A percentile compares a stretch with the other conserved stretches of the same genome.
Conservation (phyloP, 1,139 yeast species). For the Magnusiomyces ingens region DNA sequence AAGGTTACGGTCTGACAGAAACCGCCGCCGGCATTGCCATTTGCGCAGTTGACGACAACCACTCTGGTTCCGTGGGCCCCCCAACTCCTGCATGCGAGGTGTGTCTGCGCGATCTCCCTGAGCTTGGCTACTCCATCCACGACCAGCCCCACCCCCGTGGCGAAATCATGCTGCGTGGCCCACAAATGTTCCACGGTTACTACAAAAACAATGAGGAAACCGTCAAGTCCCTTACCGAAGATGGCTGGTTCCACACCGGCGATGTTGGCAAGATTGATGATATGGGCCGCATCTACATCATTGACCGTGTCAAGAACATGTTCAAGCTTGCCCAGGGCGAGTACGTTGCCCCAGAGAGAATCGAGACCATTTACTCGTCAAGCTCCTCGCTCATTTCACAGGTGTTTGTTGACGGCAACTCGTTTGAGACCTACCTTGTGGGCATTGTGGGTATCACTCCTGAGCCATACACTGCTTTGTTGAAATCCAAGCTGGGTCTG, state of each 20-base stretch:
- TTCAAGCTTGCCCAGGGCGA: slow-evolving; percentile 78
- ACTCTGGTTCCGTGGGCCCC: slow-evolving; percentile 56
- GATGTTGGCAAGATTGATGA: slow-evolving; percentile 55
- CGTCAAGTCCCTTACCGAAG: slow-evolving; percentile 45
- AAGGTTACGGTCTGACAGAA: slow-evolving; percentile 77
- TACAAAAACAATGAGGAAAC: slow-evolving; percentile 52
- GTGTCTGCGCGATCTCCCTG: slow-evolving; percentile 57
- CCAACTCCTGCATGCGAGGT: slow-evolving; percentile 48
- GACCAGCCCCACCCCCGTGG: slow-evolving; percentile 45
- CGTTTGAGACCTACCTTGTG: slow-evolving; percentile 51
- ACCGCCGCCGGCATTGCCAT: slow-evolving; percentile 57
- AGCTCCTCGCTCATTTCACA: slow-evolving; percentile 47
- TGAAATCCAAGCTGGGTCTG: slow-evolving; percentile 23
- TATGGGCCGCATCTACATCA: slow-evolving; percentile 51
- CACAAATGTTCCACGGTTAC: slow-evolving; percentile 55
- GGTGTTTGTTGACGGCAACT: slow-evolving; percentile 62
- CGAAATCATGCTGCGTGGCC: slow-evolving; percentile 61
- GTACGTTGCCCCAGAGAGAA: slow-evolving; percentile 70
- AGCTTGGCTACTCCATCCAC: slow-evolving; percentile 55
- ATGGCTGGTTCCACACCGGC: slow-evolving; percentile 75
- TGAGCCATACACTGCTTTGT: slow-evolving; percentile 28
- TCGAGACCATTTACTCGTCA: slow-evolving; percentile 57
- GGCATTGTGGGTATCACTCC: slow-evolving; percentile 60
- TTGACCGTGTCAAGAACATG: slow-evolving; percentile 74
- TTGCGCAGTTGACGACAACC: slow-evolving; percentile 41